Percentiles rank a stretch among this genome's conserved stretches.
Conservation (phyloP, 352 stramenopile species). For the Thraustochytrium sp. region DNA sequence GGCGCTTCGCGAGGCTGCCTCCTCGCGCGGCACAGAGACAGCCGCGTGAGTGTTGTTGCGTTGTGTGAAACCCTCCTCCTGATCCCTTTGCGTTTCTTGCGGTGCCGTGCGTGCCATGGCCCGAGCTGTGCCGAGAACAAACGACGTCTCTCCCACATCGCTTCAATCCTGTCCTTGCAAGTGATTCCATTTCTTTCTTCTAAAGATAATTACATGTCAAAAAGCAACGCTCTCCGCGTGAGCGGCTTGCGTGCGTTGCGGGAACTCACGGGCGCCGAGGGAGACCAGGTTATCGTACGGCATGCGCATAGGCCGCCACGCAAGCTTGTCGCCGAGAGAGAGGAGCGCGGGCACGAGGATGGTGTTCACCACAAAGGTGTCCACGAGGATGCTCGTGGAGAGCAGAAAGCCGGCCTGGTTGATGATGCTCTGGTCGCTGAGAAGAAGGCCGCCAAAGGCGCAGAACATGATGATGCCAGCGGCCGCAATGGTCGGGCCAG, state of each 20-base stretch:
- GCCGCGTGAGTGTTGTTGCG: no score
- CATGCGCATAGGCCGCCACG: constrained; percentile 15
- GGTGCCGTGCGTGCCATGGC: no score
- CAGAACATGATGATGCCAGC: constrained; percentile 55
- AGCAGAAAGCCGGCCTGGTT: constrained; percentile 54
- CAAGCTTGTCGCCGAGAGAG: constrained; percentile 34
- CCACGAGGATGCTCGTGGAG: constrained; percentile 49
- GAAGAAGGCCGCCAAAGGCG: constrained; percentile 51
- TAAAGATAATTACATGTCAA: neutral
- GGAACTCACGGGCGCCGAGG: neutral
- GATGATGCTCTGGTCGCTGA: constrained; percentile 45
- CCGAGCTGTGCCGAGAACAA: no score
- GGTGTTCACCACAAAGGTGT: constrained; percentile 55
- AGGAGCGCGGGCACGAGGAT: constrained; percentile 51
- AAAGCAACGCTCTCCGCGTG: neutral
- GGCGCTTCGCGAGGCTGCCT: no score
- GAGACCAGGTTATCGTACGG: neutral
- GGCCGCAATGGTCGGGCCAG: constrained; percentile 51
- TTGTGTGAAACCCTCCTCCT: no score
- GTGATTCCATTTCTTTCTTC: neutral
- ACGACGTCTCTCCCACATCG: no score
- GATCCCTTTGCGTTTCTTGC: no score
- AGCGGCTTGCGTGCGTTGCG: neutral
- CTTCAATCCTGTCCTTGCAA: neutral
- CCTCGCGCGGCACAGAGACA: neutral